Percentiles rank a stretch among this genome's conserved stretches.
phyloP scores from a whole-genome alignment of 1,284 basidiomycete species.

The Albatrellus sp. region DNA sequence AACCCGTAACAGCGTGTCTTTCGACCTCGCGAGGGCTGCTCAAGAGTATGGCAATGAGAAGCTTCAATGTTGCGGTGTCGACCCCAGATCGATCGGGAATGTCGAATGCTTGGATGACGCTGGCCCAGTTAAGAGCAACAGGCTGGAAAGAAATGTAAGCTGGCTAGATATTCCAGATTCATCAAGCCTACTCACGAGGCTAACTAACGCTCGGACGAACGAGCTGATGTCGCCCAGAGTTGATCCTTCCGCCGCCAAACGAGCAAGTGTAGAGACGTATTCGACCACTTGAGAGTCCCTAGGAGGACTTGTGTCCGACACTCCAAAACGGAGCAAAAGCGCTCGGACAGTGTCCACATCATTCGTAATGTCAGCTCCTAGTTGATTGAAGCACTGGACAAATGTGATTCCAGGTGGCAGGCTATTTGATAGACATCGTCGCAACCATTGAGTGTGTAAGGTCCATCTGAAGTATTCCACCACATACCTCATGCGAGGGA shows the following conservation, averaged over 20 bases:
- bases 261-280: slow-evolving; percentile 50
- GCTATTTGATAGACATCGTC: slow-evolving; percentile 22
- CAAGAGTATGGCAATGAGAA: slow-evolving; percentile 68
- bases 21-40: slow-evolving; percentile 60
- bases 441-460: slow-evolving; percentile 7
- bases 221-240: slow-evolving; percentile 66
- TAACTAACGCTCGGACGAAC: slow-evolving; percentile 56
- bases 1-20: slow-evolving; percentile 67
- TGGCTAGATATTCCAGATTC: slow-evolving; percentile 4
- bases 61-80: slow-evolving; percentile 72
- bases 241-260: slow-evolving; percentile 58
- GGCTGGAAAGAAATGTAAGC: slow-evolving; percentile 11
- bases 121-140: slow-evolving; percentile 58
- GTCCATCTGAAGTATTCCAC: slow-evolving; percentile 9
- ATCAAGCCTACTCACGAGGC: slow-evolving; percentile 39
- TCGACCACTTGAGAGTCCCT: slow-evolving; percentile 58
- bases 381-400: slow-evolving; percentile 59
- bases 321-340: slow-evolving; percentile 58
- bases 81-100: slow-evolving; percentile 66
- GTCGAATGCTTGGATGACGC: slow-evolving; percentile 70
- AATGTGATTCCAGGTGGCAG: slow-evolving; percentile 53
- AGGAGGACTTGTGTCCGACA: slow-evolving; percentile 58
- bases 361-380: slow-evolving; percentile 65
- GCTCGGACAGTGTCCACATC: slow-evolving; percentile 60
- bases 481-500: slow-evolving; percentile 51